A percentile compares a stretch with the other conserved stretches of the same genome.
phyloP scores from a whole-genome alignment of 345 rosid genomes.

The Eucalyptus tenuipes region DNA sequence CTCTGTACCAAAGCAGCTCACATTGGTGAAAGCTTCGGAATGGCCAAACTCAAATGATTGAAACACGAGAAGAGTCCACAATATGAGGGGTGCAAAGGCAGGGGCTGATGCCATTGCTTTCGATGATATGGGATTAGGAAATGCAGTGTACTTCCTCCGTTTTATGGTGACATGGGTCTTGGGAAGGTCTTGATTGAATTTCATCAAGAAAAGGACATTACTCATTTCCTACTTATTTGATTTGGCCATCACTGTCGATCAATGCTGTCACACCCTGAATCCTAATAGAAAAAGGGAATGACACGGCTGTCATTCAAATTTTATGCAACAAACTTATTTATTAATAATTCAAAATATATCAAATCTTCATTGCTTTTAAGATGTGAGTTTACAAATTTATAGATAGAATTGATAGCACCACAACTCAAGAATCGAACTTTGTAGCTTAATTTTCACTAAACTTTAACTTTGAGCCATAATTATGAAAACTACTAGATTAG shows the following conservation, averaged over 20 bases:
- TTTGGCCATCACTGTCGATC: fast-evolving
- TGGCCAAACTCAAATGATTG: neutral
- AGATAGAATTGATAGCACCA: too few species aligned
- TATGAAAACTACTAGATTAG: too few species aligned
- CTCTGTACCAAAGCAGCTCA: neutral
- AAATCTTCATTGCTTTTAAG: too few species aligned
- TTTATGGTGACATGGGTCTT: neutral
- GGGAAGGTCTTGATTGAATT: neutral
- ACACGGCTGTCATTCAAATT: fast-evolving
- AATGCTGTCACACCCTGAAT: fast-evolving
- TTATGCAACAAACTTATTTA: too few species aligned
- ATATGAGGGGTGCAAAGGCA: neutral
- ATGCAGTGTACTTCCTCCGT: neutral
- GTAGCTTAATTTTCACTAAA: too few species aligned
- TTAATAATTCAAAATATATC: too few species aligned
- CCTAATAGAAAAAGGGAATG: fast-evolving
- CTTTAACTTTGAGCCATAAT: too few species aligned
- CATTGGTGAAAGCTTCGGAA: neutral
- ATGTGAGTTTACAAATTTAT: too few species aligned
- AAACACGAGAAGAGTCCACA: neutral
- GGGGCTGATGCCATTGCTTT: neutral
- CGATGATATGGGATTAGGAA: neutral
- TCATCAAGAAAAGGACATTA: neutral
- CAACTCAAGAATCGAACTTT: too few species aligned
- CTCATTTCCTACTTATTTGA: neutral